These are phyloP conservation scores for Trichoderma lentiforme DNA, from an alignment of 2,329 filamentous ascomycete genomes.

Conservation along the genomic window DNA sequence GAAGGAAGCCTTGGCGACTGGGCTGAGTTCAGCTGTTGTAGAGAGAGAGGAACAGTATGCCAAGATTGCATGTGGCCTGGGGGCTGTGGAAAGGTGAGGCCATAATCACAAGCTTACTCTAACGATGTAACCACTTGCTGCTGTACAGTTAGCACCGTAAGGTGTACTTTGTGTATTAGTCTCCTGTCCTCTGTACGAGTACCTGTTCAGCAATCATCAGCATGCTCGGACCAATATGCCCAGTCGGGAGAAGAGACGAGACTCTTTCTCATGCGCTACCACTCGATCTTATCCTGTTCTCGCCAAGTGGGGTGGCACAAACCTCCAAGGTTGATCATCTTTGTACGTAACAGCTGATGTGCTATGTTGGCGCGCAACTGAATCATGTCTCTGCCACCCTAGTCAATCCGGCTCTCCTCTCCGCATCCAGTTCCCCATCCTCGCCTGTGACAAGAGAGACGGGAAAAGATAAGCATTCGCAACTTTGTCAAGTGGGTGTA, in stretches of 20 bases:
- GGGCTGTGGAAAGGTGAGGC: background rate
- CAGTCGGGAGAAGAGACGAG: background rate
- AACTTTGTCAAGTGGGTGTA: background rate
- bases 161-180: background rate
- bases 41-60: background rate
- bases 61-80: background rate
- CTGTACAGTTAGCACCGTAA: background rate
- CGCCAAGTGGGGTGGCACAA: background rate
- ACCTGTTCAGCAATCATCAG: background rate
- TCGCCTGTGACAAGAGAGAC: background rate
- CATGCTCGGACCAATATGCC: background rate
- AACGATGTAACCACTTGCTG: background rate
- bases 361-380: background rate
- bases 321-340: slow-evolving; percentile 4
- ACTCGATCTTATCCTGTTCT: background rate
- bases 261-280: background rate
- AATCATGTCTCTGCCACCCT: slow-evolving; percentile 10
- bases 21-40: background rate
- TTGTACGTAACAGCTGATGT: slow-evolving; percentile 11
- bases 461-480: slow-evolving; percentile 8
- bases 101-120: background rate
- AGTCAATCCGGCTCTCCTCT: background rate
- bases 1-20: background rate
- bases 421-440: background rate
- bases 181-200: background rate